phyloP scores from a whole-genome alignment of 495 filamentous ascomycete species.

The Penicillium lagena region DNA sequence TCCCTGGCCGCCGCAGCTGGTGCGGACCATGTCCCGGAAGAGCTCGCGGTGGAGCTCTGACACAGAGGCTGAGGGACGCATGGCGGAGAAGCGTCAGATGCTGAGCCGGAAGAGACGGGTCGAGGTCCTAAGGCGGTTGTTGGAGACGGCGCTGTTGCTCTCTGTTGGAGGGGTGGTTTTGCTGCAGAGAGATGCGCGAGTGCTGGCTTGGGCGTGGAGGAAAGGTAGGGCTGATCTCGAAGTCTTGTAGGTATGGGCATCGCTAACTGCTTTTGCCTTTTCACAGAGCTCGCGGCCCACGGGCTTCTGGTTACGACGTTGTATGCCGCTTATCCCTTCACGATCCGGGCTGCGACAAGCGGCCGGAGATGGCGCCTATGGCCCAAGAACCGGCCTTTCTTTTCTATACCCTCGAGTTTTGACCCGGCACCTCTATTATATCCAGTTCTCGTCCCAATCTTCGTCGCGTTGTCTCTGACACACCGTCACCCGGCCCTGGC shows the following conservation, averaged over 20 bases:
- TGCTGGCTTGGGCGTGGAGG: conserved; percentile 33
- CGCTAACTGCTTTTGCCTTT: too few relatives aligned
- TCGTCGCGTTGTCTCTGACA: conserved; percentile 72
- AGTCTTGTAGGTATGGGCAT: too few relatives aligned
- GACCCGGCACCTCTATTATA: conserved; percentile 92
- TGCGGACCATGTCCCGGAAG: conserved; percentile 19
- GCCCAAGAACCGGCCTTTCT: conserved; percentile 23
- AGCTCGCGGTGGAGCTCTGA: conserved; percentile 34
- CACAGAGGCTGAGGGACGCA: conserved; percentile 26
- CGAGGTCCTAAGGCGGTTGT: conserved; percentile 37
- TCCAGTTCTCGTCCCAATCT: conserved; percentile 66
- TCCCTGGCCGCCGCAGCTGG: conserved; percentile 34
- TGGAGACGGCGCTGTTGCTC: conserved; percentile 37
- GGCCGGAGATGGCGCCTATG: conserved; percentile 20
- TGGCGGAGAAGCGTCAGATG: conserved; percentile 21
- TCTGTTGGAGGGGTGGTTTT: conserved; percentile 40
- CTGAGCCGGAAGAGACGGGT: conserved; percentile 27
- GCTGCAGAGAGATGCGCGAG: conserved; percentile 21
- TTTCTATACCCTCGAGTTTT: conserved; percentile 64
- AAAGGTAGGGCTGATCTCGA: conserved; percentile 25
- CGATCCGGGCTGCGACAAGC: conserved; percentile 13
- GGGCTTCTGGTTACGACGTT: conserved; percentile 32
- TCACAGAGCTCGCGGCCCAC: conserved; percentile 43
- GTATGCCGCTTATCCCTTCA: conserved; percentile 43
- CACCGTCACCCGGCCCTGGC: conserved; percentile 48